Evolutionary conservation across 2,329 filamentous ascomycete genomes (phyloP).

Genomic region (Penicillium sclerotigenum): DNA sequence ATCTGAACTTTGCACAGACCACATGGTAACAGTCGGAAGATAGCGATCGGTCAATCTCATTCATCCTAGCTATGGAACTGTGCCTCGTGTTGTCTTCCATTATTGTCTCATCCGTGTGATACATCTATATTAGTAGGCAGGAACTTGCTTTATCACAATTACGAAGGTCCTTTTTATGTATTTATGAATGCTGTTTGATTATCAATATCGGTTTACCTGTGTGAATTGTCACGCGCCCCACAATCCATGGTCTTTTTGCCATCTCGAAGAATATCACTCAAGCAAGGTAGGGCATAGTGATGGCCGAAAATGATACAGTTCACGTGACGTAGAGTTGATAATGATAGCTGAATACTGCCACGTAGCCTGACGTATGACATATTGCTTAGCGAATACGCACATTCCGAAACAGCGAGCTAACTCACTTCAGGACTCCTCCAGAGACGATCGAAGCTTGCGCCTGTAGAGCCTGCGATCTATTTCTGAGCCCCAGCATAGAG

Average conservation of each 20-base stretch:
- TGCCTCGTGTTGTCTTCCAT: background rate
- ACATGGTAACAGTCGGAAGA: background rate
- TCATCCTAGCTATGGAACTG: background rate
- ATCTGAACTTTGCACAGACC: too few species aligned
- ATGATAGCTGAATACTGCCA: background rate
- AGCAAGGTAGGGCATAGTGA: background rate
- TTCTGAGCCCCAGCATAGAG: slow-evolving; percentile 76
- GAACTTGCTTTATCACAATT: background rate
- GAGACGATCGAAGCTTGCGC: slow-evolving; percentile 60
- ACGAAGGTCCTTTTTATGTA: background rate
- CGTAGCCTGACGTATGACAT: background rate
- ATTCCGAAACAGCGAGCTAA: background rate
- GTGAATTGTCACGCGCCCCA: slow-evolving; percentile 14
- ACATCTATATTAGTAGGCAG: background rate
- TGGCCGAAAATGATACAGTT: background rate
- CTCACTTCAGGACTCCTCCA: slow-evolving; percentile 1
- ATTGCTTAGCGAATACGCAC: background rate
- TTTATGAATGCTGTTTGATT: background rate
- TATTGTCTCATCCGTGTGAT: background rate
- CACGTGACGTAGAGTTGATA: background rate
- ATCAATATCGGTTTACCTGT: background rate
- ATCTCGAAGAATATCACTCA: background rate
- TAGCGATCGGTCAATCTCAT: background rate
- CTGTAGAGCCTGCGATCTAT: slow-evolving; percentile 84
- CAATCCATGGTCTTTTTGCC: background rate